A percentile compares a stretch with the other conserved stretches of the same genome.
Evolutionary conservation across 2,329 filamentous ascomycete species (phyloP).

Genomic region (Neonectria punicea): DNA sequence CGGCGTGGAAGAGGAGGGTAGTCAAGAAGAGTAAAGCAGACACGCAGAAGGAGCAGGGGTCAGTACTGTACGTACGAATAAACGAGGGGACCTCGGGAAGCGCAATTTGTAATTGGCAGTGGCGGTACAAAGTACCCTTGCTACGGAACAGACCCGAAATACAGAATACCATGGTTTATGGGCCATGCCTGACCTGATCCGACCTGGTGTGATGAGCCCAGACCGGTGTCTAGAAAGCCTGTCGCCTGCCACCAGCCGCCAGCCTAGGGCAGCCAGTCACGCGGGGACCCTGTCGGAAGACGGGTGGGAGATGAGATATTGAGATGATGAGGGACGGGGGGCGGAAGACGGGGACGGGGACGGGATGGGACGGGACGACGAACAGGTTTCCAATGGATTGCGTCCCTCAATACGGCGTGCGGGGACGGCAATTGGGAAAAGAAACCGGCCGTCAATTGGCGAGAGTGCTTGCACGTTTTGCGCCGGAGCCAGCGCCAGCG

Average conservation of each 20-base stretch:
- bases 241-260: not conserved
- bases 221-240: conserved; percentile 10
- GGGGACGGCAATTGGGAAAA: not conserved
- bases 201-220: conserved; percentile 14
- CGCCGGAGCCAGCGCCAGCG: not conserved
- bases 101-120: conserved; percentile 15
- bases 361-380: conserved; percentile 16
- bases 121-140: not conserved
- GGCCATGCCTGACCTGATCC: conserved; percentile 12
- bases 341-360: not conserved
- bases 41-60: not conserved
- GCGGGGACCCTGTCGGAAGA: conserved; percentile 14
- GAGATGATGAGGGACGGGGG: not conserved
- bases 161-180: not conserved
- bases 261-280: conserved; percentile 20
- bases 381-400: conserved; percentile 8
- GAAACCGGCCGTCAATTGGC: not conserved
- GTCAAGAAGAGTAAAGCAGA: conserved; percentile 1
- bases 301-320: conserved; percentile 15
- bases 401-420: not conserved
- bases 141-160: conserved; percentile 1
- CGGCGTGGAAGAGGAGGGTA: conserved; percentile 11
- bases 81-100: not conserved
- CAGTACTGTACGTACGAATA: not conserved
- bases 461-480: not conserved